These are phyloP conservation scores for Candida rishiriensis DNA, from an alignment of 805 yeast species.

Conservation along the genomic window DNA sequence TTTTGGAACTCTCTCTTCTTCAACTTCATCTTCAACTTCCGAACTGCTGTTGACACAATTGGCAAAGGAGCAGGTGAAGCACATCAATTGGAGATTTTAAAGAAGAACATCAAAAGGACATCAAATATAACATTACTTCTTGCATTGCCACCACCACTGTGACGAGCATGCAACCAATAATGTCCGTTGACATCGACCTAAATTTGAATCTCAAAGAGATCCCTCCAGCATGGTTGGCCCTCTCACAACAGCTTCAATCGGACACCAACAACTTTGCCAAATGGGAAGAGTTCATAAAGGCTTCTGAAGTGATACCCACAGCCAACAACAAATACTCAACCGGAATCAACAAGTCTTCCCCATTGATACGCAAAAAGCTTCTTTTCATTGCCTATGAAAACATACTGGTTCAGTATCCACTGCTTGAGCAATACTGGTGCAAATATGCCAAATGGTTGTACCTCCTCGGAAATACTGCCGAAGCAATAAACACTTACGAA, in stretches of 20 bases:
- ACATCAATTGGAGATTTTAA: too few species aligned
- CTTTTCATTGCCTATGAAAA: constrained; percentile 38
- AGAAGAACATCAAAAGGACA: too few species aligned
- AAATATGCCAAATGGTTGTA: constrained; percentile 46
- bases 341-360: constrained; percentile 1
- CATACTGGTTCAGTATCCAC: constrained; percentile 44
- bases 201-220: constrained; percentile 15
- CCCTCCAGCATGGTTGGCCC: constrained; percentile 27
- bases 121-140: too few species aligned
- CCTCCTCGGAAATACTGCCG: constrained; percentile 37
- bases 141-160: too few species aligned
- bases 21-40: neutral
- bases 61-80: too few species aligned
- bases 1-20: neutral
- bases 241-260: constrained; percentile 29
- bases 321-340: constrained; percentile 5
- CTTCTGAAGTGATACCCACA: constrained; percentile 28
- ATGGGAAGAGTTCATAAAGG: constrained; percentile 35
- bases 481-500: constrained; percentile 34
- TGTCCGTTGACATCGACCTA: constrained; percentile 1
- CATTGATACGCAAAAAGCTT: constrained; percentile 25
- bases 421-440: constrained; percentile 54
- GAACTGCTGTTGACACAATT: too few species aligned
- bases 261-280: constrained; percentile 31
- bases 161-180: neutral